Percentiles rank a stretch among this genome's conserved stretches.
Evolutionary conservation across 805 yeast genomes (phyloP).

Genomic region (Candida verbasci): DNA sequence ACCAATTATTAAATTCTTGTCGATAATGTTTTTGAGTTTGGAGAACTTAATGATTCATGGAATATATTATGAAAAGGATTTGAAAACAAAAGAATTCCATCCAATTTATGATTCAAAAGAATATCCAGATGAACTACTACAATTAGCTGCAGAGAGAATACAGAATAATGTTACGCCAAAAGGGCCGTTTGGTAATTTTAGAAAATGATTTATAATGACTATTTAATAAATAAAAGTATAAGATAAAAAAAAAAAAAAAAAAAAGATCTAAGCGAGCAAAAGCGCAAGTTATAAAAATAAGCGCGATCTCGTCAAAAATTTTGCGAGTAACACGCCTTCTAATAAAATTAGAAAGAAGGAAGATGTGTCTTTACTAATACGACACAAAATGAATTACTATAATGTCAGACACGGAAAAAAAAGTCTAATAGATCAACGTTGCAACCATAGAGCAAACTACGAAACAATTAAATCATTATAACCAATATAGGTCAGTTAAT

Average conservation of each 20-base stretch:
- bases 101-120: conserved; percentile 25
- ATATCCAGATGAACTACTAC: conserved; percentile 21
- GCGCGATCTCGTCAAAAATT: no score
- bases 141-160: conserved; percentile 8
- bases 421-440: no score
- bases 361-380: no score
- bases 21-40: conserved; percentile 18
- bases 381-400: no score
- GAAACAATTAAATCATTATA: no score
- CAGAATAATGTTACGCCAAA: conserved; percentile 8
- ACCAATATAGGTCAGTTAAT: no score
- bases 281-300: neutral
- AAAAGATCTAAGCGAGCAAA: neutral
- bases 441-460: no score
- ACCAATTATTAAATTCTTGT: conserved; percentile 25
- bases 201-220: neutral
- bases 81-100: conserved; percentile 9
- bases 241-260: neutral
- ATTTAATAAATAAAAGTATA: neutral
- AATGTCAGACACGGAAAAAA: no score
- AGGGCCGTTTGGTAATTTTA: conserved; percentile 17
- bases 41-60: conserved; percentile 34
- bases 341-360: no score
- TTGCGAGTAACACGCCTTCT: no score
- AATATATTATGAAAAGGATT: conserved; percentile 21